Conservation (phyloP, 306 rosid genomes). For the Cucumis cinereus region DNA sequence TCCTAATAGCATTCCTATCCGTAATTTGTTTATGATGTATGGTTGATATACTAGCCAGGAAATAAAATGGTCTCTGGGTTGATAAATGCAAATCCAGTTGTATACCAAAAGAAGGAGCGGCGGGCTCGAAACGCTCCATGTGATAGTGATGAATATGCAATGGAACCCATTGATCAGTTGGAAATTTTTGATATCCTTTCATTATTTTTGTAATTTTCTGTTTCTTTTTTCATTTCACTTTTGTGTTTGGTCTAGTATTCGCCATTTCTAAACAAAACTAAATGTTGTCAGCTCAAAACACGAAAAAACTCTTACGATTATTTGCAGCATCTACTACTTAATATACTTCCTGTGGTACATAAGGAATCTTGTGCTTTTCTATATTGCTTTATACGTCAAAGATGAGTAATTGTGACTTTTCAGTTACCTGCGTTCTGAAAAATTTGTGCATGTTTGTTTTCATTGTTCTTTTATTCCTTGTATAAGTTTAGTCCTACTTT, state of each 20-base stretch:
- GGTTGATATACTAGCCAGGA: background rate
- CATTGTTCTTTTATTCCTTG: background rate
- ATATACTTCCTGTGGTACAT: background rate
- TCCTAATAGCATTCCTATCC: too few relatives aligned
- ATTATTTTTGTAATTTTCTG: background rate
- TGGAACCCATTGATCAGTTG: constrained; percentile 59
- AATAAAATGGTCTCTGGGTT: constrained; percentile 51
- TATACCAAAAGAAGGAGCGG: constrained; percentile 77
- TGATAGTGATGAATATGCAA: constrained; percentile 26
- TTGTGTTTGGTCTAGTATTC: background rate
- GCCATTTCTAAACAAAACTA: background rate
- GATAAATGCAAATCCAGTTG: constrained; percentile 71
- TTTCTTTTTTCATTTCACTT: background rate
- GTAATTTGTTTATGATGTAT: background rate
- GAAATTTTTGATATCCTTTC: constrained; percentile 90
- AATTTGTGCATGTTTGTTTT: background rate
- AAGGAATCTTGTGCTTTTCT: background rate
- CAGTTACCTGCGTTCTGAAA: background rate
- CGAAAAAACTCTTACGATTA: background rate
- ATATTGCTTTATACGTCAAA: background rate
- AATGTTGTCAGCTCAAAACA: background rate
- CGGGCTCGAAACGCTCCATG: constrained; percentile 36
- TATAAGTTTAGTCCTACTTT: background rate
- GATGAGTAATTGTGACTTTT: background rate
- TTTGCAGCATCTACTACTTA: background rate